A percentile compares a stretch with the other conserved stretches of the same genome.
These are phyloP conservation scores for Lepiota brunneoincarnata DNA, from an alignment of 768 basidiomycete species.

Conservation along the genomic window DNA sequence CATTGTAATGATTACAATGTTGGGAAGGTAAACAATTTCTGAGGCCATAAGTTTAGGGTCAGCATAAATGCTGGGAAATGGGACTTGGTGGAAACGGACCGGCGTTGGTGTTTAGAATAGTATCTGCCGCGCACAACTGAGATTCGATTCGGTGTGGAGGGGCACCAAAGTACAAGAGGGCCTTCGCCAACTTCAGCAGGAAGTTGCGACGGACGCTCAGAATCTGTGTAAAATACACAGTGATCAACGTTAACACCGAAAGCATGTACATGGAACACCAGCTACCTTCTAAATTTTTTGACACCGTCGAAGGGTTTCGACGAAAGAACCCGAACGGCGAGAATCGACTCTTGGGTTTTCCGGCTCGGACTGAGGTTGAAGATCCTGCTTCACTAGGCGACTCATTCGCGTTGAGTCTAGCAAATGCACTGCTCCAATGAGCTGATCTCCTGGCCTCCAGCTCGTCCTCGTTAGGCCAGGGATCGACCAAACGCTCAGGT, in stretches of 20 bases:
- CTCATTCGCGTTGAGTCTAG: neutral
- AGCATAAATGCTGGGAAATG: neutral
- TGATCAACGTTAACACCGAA: neutral
- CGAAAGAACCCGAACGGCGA: neutral
- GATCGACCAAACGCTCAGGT: neutral
- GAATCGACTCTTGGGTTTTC: neutral
- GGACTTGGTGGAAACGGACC: conserved; percentile 27
- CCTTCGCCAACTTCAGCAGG: conserved; percentile 82
- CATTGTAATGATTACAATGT: conserved; percentile 79
- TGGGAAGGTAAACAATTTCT: conserved; percentile 82
- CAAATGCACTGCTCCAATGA: conserved; percentile 5
- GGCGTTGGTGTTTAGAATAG: conserved; percentile 74
- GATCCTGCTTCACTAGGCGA: neutral
- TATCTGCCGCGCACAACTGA: conserved; percentile 77
- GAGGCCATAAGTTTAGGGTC: neutral
- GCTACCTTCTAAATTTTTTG: conserved; percentile 46
- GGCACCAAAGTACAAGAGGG: conserved; percentile 89
- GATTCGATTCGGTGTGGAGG: conserved; percentile 92
- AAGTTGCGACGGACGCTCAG: conserved; percentile 49
- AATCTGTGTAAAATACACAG: neutral
- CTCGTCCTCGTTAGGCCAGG: conserved; percentile 2
- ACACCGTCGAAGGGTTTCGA: neutral
- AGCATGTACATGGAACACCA: neutral
- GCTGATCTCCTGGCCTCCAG: neutral
- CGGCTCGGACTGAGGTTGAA: neutral